Evolutionary conservation across 352 stramenopile species (phyloP).

Genomic region (Globisporangium irregulare): DNA sequence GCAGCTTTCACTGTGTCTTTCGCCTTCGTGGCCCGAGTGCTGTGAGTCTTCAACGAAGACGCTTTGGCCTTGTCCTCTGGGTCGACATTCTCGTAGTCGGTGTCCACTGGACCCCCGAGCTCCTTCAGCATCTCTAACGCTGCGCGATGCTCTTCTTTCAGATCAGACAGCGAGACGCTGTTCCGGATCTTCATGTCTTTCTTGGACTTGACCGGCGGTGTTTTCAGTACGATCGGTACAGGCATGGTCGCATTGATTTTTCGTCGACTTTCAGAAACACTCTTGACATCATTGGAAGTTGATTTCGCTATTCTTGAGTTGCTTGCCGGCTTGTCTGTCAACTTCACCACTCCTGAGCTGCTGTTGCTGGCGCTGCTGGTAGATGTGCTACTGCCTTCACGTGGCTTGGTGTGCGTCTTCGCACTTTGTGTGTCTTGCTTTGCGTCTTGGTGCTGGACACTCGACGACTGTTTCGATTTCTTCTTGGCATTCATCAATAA

Average conservation of each 20-base stretch:
- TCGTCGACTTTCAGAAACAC: neutral
- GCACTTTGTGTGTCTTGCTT: neutral
- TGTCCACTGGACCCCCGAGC: constrained; percentile 57
- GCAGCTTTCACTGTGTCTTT: neutral
- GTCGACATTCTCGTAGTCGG: constrained; percentile 29
- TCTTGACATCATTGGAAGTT: neutral
- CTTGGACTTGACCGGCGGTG: constrained; percentile 20
- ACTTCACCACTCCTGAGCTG: neutral
- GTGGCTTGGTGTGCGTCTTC: constrained; percentile 3
- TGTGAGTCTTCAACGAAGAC: neutral
- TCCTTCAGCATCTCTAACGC: constrained; percentile 72
- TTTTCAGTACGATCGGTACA: constrained; percentile 14
- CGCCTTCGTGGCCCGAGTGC: neutral
- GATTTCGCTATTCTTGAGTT: neutral
- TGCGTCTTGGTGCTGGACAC: neutral
- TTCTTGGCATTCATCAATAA: constrained; percentile 48
- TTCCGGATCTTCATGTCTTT: constrained; percentile 38
- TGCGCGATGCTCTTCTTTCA: constrained; percentile 73
- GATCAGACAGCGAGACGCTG: constrained; percentile 62
- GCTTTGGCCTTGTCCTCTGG: constrained; percentile 8
- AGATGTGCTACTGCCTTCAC: neutral
- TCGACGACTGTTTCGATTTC: neutral
- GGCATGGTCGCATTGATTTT: neutral
- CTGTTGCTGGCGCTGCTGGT: neutral
- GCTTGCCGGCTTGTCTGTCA: neutral